Conservation (phyloP, 2,329 filamentous ascomycete genomes). For the Salinomyces thailandicus region DNA sequence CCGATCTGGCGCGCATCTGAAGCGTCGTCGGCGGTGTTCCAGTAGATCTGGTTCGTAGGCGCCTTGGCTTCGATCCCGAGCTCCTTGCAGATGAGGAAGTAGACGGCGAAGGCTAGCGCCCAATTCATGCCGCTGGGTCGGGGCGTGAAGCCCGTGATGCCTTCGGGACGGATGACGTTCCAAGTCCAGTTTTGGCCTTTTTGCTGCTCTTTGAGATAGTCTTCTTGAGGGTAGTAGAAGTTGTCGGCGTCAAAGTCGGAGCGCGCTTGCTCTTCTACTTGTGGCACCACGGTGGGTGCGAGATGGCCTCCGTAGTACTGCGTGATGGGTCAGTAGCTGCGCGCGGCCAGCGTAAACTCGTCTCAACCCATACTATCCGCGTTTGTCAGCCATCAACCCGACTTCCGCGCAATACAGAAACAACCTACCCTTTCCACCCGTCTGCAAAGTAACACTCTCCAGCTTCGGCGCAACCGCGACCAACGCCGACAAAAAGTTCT, state of each 20-base stretch:
- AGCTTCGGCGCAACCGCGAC: constrained; percentile 16
- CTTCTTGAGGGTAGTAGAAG: constrained; percentile 13
- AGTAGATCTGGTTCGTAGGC: constrained; percentile 27
- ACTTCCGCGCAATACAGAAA: no score
- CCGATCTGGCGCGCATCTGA: constrained; percentile 28
- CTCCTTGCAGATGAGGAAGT: constrained; percentile 28
- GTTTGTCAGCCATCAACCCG: no score
- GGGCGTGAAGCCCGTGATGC: constrained; percentile 22
- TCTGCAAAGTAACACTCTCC: constrained; percentile 16
- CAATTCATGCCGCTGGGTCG: constrained; percentile 31
- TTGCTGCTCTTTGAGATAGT: constrained; percentile 8
- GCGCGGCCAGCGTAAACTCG: no score
- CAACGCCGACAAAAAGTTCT: constrained; percentile 26
- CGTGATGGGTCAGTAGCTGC: no score
- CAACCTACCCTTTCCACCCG: constrained; percentile 8
- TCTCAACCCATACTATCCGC: no score
- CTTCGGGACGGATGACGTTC: constrained; percentile 25
- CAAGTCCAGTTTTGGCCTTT: constrained; percentile 21
- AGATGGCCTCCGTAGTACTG: constrained; percentile 10
- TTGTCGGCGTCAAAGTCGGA: constrained; percentile 3
- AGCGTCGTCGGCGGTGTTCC: constrained; percentile 26
- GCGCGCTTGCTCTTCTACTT: constrained; percentile 8
- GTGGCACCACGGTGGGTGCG: constrained; percentile 7
- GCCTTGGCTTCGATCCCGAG: constrained; percentile 26
- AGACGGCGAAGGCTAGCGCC: constrained; percentile 32